Base-by-base conservation (phyloP, 768 basidiomycete genomes). In the Tulasnella sp. region DNA sequence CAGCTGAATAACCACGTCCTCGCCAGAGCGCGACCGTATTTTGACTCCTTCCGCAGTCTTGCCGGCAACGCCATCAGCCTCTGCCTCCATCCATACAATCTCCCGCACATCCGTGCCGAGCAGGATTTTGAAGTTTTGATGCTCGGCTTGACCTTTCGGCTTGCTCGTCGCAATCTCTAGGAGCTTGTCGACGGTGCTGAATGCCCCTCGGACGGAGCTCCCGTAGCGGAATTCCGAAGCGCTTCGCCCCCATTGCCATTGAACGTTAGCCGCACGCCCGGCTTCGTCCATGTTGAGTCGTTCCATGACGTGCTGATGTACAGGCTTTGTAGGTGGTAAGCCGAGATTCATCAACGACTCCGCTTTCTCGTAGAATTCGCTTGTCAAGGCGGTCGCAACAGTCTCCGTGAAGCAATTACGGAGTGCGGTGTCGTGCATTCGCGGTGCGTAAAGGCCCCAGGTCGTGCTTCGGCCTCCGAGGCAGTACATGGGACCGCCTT, bases 161-260 rank as follows among this genome's bases (percentile, higher is more conserved):
- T 22, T 62, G 59, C 59, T 62, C 59, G n/a, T 62, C 59, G 32
- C 32, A 19, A 62, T 62, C 29, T 67, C 65, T 12, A 67, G 37
- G 19, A 67, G 65, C 65, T 67, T 67, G 72, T 78, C 78, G 63
- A 77, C 75, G 6, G 78, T 73, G 68, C 77, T 77, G 73, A 76
- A 78, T 11, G 78, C 78, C 8, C 78, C 78, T 26, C 40, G 32
- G 22, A 74, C 77, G 74, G 78, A 78, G 36, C 71, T 71, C 16
- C 32, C 47, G 34, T 77, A 64, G 17, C 62, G 52, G 72, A 78
- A 78, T 63, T 78, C 76, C 2, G 78, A 77, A 26, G 78, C 77
- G 65, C 76, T 78, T 12, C 77, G 69, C 16, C 78, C 77, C 77
- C 78, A 78, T 63, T 78, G 75, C 78, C 78, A 78, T 41, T 77